These are phyloP conservation scores for Orbilia ellipsospora DNA, from an alignment of 2,329 filamentous ascomycete species.

Conservation along the genomic window DNA sequence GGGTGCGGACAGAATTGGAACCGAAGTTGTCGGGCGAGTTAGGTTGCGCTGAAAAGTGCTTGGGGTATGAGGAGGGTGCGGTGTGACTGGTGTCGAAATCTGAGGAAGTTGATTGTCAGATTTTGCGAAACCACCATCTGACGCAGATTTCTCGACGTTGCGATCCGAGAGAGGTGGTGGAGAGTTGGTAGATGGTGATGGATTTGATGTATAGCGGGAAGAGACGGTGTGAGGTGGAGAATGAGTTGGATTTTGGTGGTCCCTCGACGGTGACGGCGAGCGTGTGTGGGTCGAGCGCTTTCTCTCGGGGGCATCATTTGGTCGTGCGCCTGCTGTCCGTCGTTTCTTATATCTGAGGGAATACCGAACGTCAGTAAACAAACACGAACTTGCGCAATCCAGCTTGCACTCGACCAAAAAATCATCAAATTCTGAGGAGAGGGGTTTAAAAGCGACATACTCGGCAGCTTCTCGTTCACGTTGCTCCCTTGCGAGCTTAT, in stretches of 20 bases:
- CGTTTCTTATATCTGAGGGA: slow-evolving; percentile 52
- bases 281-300: slow-evolving; percentile 49
- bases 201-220: slow-evolving; percentile 47
- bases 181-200: slow-evolving; percentile 48
- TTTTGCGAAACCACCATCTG: slow-evolving; percentile 34
- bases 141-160: slow-evolving; percentile 36
- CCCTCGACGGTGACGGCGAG: slow-evolving; percentile 40
- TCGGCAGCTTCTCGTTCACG: slow-evolving; percentile 53
- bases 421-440: not conserved
- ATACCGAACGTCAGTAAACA: not conserved
- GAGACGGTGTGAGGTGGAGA: slow-evolving; percentile 51
- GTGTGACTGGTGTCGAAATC: slow-evolving; percentile 44
- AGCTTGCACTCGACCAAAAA: not conserved
- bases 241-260: slow-evolving; percentile 38
- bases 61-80: slow-evolving; percentile 47
- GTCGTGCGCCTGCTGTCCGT: slow-evolving; percentile 40
- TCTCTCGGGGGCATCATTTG: slow-evolving; percentile 44
- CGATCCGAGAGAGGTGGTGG: slow-evolving; percentile 48
- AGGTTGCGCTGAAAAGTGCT: slow-evolving; percentile 53
- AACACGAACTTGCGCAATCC: slow-evolving; percentile 13
- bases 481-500: slow-evolving; percentile 50
- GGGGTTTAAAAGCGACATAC: slow-evolving; percentile 14
- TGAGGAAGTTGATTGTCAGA: slow-evolving; percentile 30
- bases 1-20: slow-evolving; percentile 45
- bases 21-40: slow-evolving; percentile 40